These are phyloP conservation scores for Mitragyna speciosa DNA, from an alignment of 257 asterid genomes.

Conservation along the genomic window DNA sequence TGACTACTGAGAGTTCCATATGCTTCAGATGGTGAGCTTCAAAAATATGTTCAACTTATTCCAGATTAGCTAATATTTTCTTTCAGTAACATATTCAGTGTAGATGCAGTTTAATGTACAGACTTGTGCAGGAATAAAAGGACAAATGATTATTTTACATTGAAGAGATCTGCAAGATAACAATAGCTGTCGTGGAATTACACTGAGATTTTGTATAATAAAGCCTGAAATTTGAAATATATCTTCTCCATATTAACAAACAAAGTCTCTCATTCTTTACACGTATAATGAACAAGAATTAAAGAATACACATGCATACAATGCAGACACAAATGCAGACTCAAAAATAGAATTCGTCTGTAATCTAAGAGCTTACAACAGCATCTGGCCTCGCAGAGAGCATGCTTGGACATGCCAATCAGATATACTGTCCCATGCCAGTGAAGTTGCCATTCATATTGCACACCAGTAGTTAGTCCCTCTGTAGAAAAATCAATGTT, in stretches of 20 bases:
- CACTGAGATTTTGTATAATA: neutral
- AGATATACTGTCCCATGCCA: conserved; percentile 10
- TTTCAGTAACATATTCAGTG: too few relatives aligned
- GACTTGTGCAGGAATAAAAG: neutral
- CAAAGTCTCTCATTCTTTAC: neutral
- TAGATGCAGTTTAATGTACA: neutral
- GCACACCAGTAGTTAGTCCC: neutral
- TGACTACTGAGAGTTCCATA: neutral
- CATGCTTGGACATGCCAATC: neutral
- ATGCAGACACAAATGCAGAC: neutral
- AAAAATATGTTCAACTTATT: neutral
- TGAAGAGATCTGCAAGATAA: neutral
- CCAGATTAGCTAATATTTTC: neutral
- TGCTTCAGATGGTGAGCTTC: neutral
- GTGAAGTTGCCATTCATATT: neutral
- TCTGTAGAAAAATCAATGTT: neutral
- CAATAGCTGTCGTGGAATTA: neutral
- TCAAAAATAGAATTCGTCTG: neutral
- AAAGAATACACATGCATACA: neutral
- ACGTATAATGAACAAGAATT: neutral
- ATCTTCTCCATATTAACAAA: neutral
- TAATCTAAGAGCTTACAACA: neutral
- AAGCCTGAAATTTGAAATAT: neutral
- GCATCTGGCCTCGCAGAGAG: neutral
- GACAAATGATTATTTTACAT: neutral